A percentile compares a stretch with the other conserved stretches of the same genome.
Evolutionary conservation across 441 rosid species (phyloP).

Genomic region (Arabidopsis lyrata): DNA sequence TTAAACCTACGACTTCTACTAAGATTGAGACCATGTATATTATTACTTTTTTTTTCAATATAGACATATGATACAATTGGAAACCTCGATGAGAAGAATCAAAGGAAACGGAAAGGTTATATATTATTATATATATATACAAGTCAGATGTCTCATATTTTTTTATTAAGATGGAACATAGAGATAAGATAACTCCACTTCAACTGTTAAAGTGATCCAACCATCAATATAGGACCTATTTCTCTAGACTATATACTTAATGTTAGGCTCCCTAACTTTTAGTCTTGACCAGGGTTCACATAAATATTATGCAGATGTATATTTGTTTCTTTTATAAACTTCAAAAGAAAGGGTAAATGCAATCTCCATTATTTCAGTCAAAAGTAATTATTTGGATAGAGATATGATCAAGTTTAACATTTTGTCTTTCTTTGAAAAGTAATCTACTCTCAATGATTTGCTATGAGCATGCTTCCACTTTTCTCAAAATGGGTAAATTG

Average conservation of each 20-base stretch:
- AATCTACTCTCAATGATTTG: conserved; percentile 35
- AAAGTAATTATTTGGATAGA: conserved; percentile 30
- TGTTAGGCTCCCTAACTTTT: conserved; percentile 42
- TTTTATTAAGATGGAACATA: conserved; percentile 8
- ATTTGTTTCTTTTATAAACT: conserved; percentile 25
- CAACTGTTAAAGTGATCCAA: conserved; percentile 24
- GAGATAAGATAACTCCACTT: conserved; percentile 10
- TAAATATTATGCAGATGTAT: conserved; percentile 6
- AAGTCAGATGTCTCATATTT: conserved; percentile 1
- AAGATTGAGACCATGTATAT: conserved; percentile 27
- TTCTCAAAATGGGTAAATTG: conserved; percentile 7
- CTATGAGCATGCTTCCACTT: conserved; percentile 44
- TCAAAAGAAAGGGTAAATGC: conserved; percentile 23
- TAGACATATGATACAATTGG: conserved; percentile 10
- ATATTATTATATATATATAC: conserved; percentile 13
- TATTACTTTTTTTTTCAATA: not conserved
- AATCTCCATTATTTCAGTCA: conserved; percentile 38
- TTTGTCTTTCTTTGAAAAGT: conserved; percentile 44
- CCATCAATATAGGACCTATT: conserved; percentile 30
- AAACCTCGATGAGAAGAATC: conserved; percentile 24
- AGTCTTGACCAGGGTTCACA: conserved; percentile 26
- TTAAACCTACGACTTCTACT: conserved; percentile 31
- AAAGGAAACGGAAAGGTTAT: conserved; percentile 8
- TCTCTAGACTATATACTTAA: conserved; percentile 33
- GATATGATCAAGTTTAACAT: conserved; percentile 38